These are phyloP conservation scores for Albatrellus ellisii DNA, from an alignment of 768 basidiomycete genomes.

Conservation along the genomic window DNA sequence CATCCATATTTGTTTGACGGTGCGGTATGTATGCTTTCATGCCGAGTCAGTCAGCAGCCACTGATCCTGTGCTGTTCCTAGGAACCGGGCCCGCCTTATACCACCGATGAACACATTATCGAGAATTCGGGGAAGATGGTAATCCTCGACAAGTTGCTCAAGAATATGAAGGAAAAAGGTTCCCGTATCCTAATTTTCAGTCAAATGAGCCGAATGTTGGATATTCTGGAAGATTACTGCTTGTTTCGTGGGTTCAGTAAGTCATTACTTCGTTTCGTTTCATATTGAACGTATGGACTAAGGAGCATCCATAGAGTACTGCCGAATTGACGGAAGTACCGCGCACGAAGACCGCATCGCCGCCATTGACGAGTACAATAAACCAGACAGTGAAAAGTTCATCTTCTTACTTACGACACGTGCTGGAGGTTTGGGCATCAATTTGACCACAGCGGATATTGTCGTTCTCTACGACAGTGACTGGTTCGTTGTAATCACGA, in stretches of 20 bases:
- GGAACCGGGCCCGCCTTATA: conserved; percentile 98
- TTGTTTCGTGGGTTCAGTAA: conserved; percentile 79
- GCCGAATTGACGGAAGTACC: conserved; percentile 91
- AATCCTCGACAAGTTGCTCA: conserved; percentile 87
- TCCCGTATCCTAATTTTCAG: conserved; percentile 95
- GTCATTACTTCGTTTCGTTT: conserved; percentile 18
- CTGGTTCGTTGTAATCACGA: conserved; percentile 38
- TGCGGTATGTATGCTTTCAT: conserved; percentile 43
- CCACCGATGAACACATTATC: conserved; percentile 93
- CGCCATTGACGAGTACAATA: conserved; percentile 97
- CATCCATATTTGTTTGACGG: conserved; percentile 91
- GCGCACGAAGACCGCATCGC: conserved; percentile 93
- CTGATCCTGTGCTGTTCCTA: too few relatives aligned
- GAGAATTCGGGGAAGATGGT: conserved; percentile 96
- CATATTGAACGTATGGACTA: conserved; percentile 5
- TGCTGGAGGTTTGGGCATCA: conserved; percentile 95
- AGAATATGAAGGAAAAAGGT: conserved; percentile 82
- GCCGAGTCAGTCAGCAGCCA: too few relatives aligned
- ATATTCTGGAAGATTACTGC: conserved; percentile 96
- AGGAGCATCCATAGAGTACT: conserved; percentile 53
- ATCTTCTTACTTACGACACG: conserved; percentile 94
- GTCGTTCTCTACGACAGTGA: conserved; percentile 96
- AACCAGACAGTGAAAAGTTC: conserved; percentile 87
- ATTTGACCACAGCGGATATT: conserved; percentile 87
- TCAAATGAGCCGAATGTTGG: conserved; percentile 98